Conservation (phyloP, 2,329 filamentous ascomycete genomes). For the Stachybotrys echinatus region DNA sequence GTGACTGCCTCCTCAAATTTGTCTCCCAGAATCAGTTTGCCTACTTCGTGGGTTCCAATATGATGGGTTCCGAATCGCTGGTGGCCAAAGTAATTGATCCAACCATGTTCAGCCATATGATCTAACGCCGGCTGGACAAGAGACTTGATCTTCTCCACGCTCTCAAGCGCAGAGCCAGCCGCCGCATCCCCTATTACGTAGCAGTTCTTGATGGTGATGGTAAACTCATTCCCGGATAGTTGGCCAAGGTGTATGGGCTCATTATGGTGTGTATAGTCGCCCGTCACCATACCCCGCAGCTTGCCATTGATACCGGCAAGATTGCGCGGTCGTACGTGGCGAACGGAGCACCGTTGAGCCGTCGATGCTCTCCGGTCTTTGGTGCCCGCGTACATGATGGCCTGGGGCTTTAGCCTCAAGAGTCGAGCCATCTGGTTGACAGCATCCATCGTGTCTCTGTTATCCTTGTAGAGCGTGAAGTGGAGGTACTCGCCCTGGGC, state of each 20-base stretch:
- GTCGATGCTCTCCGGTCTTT: constrained; percentile 88
- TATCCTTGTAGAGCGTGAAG: constrained; percentile 93
- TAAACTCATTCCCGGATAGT: constrained; percentile 84
- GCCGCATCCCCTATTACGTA: constrained; percentile 44
- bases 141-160: constrained; percentile 21
- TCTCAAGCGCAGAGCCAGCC: constrained; percentile 17
- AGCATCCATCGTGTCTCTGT: constrained; percentile 93
- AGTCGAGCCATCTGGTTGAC: constrained; percentile 70
- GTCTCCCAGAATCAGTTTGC: constrained; percentile 74
- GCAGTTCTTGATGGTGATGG: constrained; percentile 85
- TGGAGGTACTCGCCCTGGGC: constrained; percentile 71
- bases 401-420: constrained; percentile 68
- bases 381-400: constrained; percentile 74
- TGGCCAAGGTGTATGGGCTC: constrained; percentile 76
- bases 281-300: constrained; percentile 59
- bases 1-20: constrained; percentile 78
- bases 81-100: constrained; percentile 97
- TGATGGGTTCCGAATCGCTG: constrained; percentile 90
- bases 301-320: constrained; percentile 62
- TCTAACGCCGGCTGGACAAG: constrained; percentile 54
- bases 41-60: constrained; percentile 79
- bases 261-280: constrained; percentile 74
- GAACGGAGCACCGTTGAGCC: constrained; percentile 71
- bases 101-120: constrained; percentile 68
- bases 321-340: constrained; percentile 45